A percentile compares a stretch with the other conserved stretches of the same genome.
These are phyloP conservation scores for Pichia sp. DNA, from an alignment of 1,139 yeast species.

Conservation along the genomic window DNA sequence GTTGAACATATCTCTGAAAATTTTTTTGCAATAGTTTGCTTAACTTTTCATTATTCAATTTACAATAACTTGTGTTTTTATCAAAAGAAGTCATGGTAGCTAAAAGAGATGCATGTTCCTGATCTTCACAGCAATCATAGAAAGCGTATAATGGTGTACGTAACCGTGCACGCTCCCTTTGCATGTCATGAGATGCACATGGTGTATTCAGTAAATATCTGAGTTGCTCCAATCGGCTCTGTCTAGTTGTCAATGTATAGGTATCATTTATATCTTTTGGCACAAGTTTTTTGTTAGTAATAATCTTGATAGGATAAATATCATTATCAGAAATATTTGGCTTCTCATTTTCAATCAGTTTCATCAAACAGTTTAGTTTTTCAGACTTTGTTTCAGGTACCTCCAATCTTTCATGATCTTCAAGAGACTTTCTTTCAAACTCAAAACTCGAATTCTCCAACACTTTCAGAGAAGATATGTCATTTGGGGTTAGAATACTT, in stretches of 20 bases:
- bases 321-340: constrained; percentile 18
- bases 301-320: constrained; percentile 17
- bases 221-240: constrained; percentile 21
- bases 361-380: constrained; percentile 10
- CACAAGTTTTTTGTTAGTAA: constrained; percentile 16
- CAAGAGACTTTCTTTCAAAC: constrained; percentile 3
- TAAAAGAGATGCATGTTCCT: constrained; percentile 35
- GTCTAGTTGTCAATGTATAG: constrained; percentile 24
- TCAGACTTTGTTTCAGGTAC: constrained; percentile 18
- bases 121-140: constrained; percentile 45
- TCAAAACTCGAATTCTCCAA: constrained; percentile 1
- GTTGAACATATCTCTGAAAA: constrained; percentile 10
- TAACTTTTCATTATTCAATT: constrained; percentile 17
- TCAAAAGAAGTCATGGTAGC: constrained; percentile 28
- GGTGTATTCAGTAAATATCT: constrained; percentile 19
- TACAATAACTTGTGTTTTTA: constrained; percentile 27
- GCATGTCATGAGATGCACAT: constrained; percentile 33
- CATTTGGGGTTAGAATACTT: too few relatives aligned
- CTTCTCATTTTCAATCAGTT: constrained; percentile 17
- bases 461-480: not conserved
- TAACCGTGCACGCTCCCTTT: constrained; percentile 35
- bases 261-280: constrained; percentile 22
- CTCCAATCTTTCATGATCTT: constrained; percentile 1
- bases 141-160: constrained; percentile 38
- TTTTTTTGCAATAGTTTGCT: constrained; percentile 20